Evolutionary conservation across 2,329 filamentous ascomycete genomes (phyloP), one percentile per base, ranked within the genome.

Genomic region (Claviceps pazoutovae): DNA sequence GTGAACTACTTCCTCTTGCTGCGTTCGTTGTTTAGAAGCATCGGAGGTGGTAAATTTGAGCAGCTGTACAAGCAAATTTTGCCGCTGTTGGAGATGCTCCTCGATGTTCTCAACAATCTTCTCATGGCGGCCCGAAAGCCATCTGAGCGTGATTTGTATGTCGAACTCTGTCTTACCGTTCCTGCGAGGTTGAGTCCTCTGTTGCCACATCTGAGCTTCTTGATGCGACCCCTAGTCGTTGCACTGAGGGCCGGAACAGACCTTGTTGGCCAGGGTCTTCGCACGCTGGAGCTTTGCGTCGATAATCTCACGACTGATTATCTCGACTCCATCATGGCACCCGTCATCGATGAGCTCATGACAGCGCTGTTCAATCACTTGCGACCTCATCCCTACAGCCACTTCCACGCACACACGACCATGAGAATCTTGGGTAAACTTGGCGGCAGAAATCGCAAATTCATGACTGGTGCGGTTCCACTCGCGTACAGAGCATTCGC

Each of bases 241-340:
- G 93, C 93, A 8, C 71, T 99, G 49, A 81, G 90, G 52, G 89
- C 90, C 17, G 90, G 91, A 14, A 90, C 87, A 1, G 93, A 99
- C 57, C 78, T 99, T 41, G 91, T 98, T 17, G 90, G 90, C 0
- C 94, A 98, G 66, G 93, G 93, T 0, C 74, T 99, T 6, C 77
- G 94, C 30, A 99, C 93, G 0, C 72, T 99, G 5, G 93, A 99
- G 62, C 78, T 99, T 2, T 99, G 93, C 61, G 93, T 99, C 17
- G 93, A 99, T 57, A 99, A 99, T 60, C 76, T 99, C 0, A 98
- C 94, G 0, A 91, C 93, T 0, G 93, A 98, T 62, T 99, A 98
- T 62, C 73, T 99, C 14, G 93, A 99, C 60, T 94, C 93, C 0
- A 97, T 99, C 61, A 98, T 98, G 91, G 88, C 91, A 2, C 94